These are phyloP conservation scores for Microbotryum scabiosae DNA, from an alignment of 1,284 basidiomycete genomes.

Conservation along the genomic window DNA sequence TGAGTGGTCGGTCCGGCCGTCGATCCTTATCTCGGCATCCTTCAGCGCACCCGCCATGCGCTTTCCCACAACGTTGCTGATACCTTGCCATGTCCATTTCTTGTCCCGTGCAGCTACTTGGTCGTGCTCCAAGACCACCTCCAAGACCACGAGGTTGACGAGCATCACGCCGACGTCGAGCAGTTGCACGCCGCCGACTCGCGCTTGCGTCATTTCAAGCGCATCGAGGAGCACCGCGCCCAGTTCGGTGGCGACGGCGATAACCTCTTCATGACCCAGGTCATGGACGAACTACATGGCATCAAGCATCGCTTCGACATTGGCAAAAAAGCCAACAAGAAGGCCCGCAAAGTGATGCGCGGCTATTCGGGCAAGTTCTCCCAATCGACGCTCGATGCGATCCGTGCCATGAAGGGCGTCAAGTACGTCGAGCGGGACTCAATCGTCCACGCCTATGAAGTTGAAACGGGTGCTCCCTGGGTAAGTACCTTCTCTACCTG, in stretches of 20 bases:
- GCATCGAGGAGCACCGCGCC: not conserved
- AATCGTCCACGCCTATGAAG: conserved; percentile 52
- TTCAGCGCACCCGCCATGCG: too few relatives aligned
- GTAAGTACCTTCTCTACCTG: conserved; percentile 46
- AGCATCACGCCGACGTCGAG: conserved; percentile 37
- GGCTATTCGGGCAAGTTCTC: conserved; percentile 85
- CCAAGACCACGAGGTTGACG: conserved; percentile 48
- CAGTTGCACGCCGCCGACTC: conserved; percentile 18
- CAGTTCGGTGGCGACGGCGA: conserved; percentile 1
- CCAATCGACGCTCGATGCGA: conserved; percentile 60
- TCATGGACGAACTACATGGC: conserved; percentile 46
- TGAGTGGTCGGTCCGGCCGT: too few relatives aligned
- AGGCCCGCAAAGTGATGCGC: conserved; percentile 43
- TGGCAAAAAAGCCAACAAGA: conserved; percentile 38
- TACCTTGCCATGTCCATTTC: too few relatives aligned
- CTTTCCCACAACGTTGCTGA: too few relatives aligned
- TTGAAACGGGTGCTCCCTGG: conserved; percentile 82
- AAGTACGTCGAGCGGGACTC: conserved; percentile 90
- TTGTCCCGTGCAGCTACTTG: conserved; percentile 52
- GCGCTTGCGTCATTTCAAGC: conserved; percentile 6
- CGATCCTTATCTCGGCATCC: too few relatives aligned
- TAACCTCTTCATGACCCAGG: conserved; percentile 27
- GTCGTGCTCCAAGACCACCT: conserved; percentile 77
- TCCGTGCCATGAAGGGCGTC: conserved; percentile 82
- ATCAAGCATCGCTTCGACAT: conserved; percentile 63